Percentiles rank a stretch among this genome's conserved stretches.
Evolutionary conservation across 2,329 filamentous ascomycete genomes (phyloP).

Genomic region (Anisogramma anomala): DNA sequence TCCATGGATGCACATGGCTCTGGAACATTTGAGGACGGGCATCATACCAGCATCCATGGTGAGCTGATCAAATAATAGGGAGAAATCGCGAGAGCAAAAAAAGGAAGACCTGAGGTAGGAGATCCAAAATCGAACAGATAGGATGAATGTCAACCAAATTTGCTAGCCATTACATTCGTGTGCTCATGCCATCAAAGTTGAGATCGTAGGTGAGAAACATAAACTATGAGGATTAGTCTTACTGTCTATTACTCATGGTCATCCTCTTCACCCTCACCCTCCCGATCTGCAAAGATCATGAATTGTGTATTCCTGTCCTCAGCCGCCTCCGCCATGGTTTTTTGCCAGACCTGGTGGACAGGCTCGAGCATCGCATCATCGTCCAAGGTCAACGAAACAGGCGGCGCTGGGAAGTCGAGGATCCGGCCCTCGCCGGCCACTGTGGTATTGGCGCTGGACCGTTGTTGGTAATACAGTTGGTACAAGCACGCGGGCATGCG

Average conservation of each 20-base stretch:
- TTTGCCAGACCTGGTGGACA: conserved; percentile 60
- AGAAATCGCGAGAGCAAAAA: not conserved
- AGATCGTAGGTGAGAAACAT: too few relatives aligned
- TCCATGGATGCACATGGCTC: too few relatives aligned
- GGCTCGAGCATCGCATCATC: conserved; percentile 60
- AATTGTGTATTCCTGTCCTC: conserved; percentile 42
- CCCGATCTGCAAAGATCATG: conserved; percentile 68
- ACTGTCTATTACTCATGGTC: conserved; percentile 31
- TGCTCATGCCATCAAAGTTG: conserved; percentile 10
- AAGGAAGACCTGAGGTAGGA: not conserved
- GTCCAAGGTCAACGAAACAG: conserved; percentile 60
- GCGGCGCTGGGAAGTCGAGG: conserved; percentile 45
- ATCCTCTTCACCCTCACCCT: conserved; percentile 47
- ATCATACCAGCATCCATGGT: not conserved
- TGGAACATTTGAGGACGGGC: not conserved
- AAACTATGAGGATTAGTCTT: too few relatives aligned
- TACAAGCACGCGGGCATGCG: conserved; percentile 31
- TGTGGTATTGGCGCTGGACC: not conserved
- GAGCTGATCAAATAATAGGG: not conserved
- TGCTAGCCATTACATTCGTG: conserved; percentile 16
- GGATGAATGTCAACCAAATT: conserved; percentile 9
- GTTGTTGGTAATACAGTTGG: conserved; percentile 45
- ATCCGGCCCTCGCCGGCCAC: conserved; percentile 29
- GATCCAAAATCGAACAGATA: not conserved
- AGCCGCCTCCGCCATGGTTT: conserved; percentile 39